Evolutionary conservation across 1,284 basidiomycete species (phyloP), one percentile per base, ranked within the genome.

Genomic region (Ceratobasidium sp.): DNA sequence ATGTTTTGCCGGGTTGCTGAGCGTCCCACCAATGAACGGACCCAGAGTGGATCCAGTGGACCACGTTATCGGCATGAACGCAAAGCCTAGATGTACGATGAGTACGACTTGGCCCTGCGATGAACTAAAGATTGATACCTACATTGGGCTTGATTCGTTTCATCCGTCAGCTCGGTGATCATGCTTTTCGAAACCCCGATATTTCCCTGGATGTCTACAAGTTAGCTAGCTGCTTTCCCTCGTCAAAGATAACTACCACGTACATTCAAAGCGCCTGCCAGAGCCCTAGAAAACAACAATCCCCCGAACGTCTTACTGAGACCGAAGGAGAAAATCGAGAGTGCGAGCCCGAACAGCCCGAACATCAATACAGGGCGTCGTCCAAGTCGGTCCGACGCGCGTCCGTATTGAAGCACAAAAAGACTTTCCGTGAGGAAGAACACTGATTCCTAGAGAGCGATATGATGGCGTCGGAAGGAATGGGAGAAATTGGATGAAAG

Each of bases 361-460:
- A 70, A 79, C 58, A 83, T 46, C 15, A 83, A 56, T 39, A 83
- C 79, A 44, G 82, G 82, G 42, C 81, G 81, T 10, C 82, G 56
- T 58, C 82, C 82, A 15, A 79, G 67, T 33, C 78, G 76, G 72
- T 83, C 83, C 20, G 82, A 82, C 23, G 81, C 64, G 7, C 80
- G 77, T 40, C 83, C 82, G 81, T 82, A 83, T 26, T 81, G 78
- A 49, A 83, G 80, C 15, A 83, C 83, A 75, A 82, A 78, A 18
- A 69, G 71, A 33, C 78, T 76, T 40, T 81, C 78, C 51, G 80
- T 77, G 42, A 81, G 60, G 72, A 76, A 80, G 80, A 81, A 81
- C 28, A 78, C 42, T 1, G 79, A 80, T 66, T 80, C 79, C 79
- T 80, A 44, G 42, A 13, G 13, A n/a, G n/a, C n/a, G n/a, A n/a